Base-by-base conservation (phyloP, 1,284 basidiomycete species). In the Paramarasmius palmivorus region DNA sequence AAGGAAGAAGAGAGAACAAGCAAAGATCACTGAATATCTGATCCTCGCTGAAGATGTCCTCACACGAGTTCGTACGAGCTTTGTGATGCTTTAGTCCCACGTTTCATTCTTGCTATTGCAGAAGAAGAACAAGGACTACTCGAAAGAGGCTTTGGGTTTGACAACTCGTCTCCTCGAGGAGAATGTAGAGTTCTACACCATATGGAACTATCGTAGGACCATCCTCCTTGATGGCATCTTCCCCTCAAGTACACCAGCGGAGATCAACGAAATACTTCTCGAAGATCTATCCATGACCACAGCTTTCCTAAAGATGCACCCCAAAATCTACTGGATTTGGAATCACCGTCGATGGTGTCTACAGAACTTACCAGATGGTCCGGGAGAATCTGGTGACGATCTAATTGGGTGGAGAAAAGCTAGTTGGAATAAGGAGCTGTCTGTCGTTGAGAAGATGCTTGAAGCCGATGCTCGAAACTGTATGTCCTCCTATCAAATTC, bases 281-380 rank as follows among this genome's bases (percentile, higher is more conserved):
- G 75, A 81, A 35, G 95, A 98, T 55, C 72, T 98, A n/a, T 73
- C 79, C 2, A 78, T 94, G 68, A 97, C 94, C 0, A 90, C 88
- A 64, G 71, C 77, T 7, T 86, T 89, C 15, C 81, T 98, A 42
- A 88, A 90, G 63, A 75, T 82, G 9, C 86, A 95, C 65, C 95
- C 95, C 7, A 98, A 98, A 66, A 88, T 95, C 12, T 98, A 98
- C 68, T 93, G 91, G 86, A 93, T 97, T 59, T 98, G 95, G 95
- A 96, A 94, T 65, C 94, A 98, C 64, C 84, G 95, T 32, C 80
- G 88, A 63, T 98, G 95, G 95, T 94, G 93, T 63, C 81, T 98
- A 3, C 87, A 90, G 66, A 83, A 88, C 50, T 80, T 95, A 15
- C 93, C 94, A 0, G 73, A 77, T 44, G 88, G 86, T 0, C 92